phyloP scores from a whole-genome alignment of 805 yeast genomes.

The Maudiozyma turicensis region DNA sequence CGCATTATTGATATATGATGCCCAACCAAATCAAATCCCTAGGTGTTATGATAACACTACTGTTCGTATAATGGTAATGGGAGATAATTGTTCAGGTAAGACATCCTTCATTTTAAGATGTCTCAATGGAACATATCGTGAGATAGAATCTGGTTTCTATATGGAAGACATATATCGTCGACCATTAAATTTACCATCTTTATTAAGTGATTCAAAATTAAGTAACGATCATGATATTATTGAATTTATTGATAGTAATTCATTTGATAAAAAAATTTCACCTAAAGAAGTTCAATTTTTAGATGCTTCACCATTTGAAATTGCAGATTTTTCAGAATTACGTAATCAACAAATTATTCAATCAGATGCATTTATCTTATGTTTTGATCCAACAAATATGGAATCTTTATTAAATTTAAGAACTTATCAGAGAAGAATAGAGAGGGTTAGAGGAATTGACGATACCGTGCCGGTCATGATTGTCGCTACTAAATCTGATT shows the following conservation, averaged over 20 bases:
- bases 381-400: conserved; percentile 17
- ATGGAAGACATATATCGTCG: conserved; percentile 15
- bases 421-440: conserved; percentile 13
- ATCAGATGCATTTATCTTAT: conserved; percentile 24
- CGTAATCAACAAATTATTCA: conserved; percentile 19
- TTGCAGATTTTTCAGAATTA: conserved; percentile 17
- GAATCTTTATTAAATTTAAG: conserved; percentile 16
- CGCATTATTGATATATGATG: conserved; percentile 7
- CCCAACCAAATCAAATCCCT: conserved; percentile 4
- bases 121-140: conserved; percentile 9
- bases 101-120: conserved; percentile 19
- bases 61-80: conserved; percentile 20
- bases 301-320: conserved; percentile 15
- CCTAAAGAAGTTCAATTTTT: conserved; percentile 16
- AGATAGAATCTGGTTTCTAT: conserved; percentile 2
- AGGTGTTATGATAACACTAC: conserved; percentile 14
- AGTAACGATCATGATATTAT: neutral
- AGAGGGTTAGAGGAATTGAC: conserved; percentile 11
- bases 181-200: neutral
- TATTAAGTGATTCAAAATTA: neutral
- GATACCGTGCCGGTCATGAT: conserved; percentile 17
- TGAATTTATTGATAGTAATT: neutral
- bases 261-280: neutral
- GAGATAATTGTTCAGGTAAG: conserved; percentile 18
- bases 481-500: conserved; percentile 17